Evolutionary conservation across 768 basidiomycete genomes (phyloP).

Genomic region (Suillus weaverae): DNA sequence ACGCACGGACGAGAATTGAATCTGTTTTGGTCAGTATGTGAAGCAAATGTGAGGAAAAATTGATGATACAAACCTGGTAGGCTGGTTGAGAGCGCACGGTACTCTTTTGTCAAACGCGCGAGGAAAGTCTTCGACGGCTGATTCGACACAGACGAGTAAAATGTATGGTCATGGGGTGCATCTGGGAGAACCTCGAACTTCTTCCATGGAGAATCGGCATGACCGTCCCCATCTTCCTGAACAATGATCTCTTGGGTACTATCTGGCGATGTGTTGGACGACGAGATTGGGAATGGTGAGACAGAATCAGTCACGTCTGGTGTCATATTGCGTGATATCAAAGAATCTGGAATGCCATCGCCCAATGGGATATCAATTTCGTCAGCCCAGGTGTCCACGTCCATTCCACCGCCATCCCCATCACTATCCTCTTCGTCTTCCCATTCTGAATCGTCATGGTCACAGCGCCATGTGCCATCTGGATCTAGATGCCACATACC

Average conservation of each 20-base stretch:
- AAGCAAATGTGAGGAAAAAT: not conserved
- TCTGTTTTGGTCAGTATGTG: slow-evolving; percentile 42
- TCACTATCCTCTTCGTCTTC: slow-evolving; percentile 21
- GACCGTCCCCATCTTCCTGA: slow-evolving; percentile 30
- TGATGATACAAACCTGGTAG: slow-evolving; percentile 67
- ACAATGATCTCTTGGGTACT: slow-evolving; percentile 30
- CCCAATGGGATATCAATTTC: slow-evolving; percentile 19
- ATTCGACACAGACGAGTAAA: slow-evolving; percentile 56
- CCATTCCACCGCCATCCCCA: slow-evolving; percentile 38
- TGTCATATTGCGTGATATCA: slow-evolving; percentile 15
- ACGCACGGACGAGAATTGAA: slow-evolving; percentile 85
- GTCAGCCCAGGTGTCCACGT: slow-evolving; percentile 33
- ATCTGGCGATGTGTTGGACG: slow-evolving; percentile 32
- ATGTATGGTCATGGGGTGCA: slow-evolving; percentile 84
- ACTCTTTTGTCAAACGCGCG: slow-evolving; percentile 78
- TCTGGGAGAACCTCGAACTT: slow-evolving; percentile 79
- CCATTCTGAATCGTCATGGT: slow-evolving; percentile 35
- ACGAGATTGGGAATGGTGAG: slow-evolving; percentile 28
- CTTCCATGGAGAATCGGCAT: slow-evolving; percentile 59
- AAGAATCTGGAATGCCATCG: slow-evolving; percentile 19
- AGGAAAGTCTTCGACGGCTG: slow-evolving; percentile 76
- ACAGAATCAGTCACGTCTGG: slow-evolving; percentile 23
- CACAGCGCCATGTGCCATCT: slow-evolving; percentile 34
- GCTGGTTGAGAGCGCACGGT: slow-evolving; percentile 73
- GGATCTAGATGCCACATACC: slow-evolving; percentile 45